Conservation (phyloP, 2,329 filamentous ascomycete genomes). For the Pseudogymnoascus sp. region DNA sequence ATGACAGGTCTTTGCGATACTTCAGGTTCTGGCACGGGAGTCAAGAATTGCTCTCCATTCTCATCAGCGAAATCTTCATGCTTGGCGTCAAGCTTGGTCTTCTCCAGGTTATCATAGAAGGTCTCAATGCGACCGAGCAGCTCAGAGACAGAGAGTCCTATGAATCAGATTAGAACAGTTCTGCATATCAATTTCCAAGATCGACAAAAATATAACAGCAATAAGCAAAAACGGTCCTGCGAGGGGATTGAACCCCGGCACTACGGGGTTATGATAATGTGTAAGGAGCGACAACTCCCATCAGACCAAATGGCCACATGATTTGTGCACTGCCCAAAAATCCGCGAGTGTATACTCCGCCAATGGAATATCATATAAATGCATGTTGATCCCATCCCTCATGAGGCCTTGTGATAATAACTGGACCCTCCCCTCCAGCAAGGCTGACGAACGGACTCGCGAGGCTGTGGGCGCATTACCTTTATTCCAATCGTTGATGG, state of each 20-base stretch:
- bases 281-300: conserved; percentile 1
- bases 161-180: not conserved
- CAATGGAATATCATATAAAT: conserved; percentile 4
- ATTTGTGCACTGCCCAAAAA: not conserved
- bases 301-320: not conserved
- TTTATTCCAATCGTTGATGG: conserved; percentile 9
- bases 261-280: not conserved
- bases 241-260: conserved; percentile 7
- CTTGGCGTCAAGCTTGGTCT: not conserved
- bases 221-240: not conserved
- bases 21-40: not conserved
- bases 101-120: conserved; percentile 3
- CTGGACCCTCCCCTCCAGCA: not conserved
- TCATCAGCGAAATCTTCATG: not conserved
- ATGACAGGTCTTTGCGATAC: not conserved
- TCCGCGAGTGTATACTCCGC: not conserved
- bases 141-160: conserved; percentile 5
- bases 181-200: not conserved
- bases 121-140: conserved; percentile 4
- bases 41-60: not conserved
- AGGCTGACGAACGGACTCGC: conserved; percentile 1
- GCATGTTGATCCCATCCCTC: not conserved
- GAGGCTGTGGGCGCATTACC: conserved; percentile 9
- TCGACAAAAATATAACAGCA: not conserved
- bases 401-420: not conserved